Conservation (phyloP, 768 basidiomycete species). For the Pulveroboletus sp. region DNA sequence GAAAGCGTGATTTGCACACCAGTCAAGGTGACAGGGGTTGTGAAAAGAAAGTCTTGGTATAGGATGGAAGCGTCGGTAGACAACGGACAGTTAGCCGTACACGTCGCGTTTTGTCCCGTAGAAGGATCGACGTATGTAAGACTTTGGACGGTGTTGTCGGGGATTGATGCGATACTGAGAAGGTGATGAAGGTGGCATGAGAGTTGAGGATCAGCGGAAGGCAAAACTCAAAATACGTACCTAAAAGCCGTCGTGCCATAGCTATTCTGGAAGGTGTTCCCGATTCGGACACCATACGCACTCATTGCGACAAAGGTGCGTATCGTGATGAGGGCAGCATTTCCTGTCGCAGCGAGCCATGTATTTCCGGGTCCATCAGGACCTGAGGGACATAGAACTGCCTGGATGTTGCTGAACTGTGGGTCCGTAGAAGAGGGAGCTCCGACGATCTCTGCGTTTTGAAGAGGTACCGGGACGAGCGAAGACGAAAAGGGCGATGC, state of each 20-base stretch:
- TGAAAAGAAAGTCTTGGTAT: constrained; percentile 94
- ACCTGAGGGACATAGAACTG: constrained; percentile 84
- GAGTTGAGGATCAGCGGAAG: neutral
- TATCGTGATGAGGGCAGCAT: constrained; percentile 67
- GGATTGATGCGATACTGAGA: constrained; percentile 76
- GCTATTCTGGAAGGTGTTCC: constrained; percentile 80
- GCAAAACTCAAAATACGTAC: constrained; percentile 35
- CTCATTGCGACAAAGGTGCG: constrained; percentile 69
- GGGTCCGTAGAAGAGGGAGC: constrained; percentile 59
- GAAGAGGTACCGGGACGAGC: constrained; percentile 74
- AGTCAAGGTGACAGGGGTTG: constrained; percentile 58
- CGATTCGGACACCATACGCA: constrained; percentile 79
- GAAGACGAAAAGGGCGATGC: constrained; percentile 87
- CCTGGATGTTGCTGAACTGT: constrained; percentile 58
- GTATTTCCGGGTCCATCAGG: constrained; percentile 71
- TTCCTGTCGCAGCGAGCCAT: constrained; percentile 80
- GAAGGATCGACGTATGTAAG: constrained; percentile 75
- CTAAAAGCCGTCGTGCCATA: constrained; percentile 87
- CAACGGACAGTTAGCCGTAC: constrained; percentile 75
- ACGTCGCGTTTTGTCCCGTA: constrained; percentile 72
- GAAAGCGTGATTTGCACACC: constrained; percentile 85
- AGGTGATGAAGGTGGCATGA: constrained; percentile 8
- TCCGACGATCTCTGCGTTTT: constrained; percentile 51
- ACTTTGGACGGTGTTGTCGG: constrained; percentile 77
- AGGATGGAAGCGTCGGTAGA: constrained; percentile 67